These are phyloP conservation scores for Cryptococcus deneoformans DNA, from an alignment of 1,284 basidiomycete genomes.

Conservation along the genomic window DNA sequence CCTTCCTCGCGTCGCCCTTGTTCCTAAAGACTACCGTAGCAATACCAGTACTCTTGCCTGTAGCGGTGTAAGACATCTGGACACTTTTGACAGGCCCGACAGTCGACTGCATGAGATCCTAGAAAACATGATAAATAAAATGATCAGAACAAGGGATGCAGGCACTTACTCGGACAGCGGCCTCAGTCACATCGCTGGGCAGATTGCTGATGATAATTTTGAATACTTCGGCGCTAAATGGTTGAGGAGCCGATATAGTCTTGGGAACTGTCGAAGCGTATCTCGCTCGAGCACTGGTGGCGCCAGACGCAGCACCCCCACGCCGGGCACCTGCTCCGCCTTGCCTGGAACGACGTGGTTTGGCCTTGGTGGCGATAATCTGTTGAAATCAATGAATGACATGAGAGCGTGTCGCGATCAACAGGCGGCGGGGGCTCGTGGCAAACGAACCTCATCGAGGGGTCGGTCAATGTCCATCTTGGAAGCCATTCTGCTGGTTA, in stretches of 20 bases:
- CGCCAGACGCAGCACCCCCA: conserved; percentile 11
- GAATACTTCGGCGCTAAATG: conserved; percentile 56
- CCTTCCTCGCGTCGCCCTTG: conserved; percentile 86
- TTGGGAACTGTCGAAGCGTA: conserved; percentile 36
- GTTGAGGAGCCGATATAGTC: conserved; percentile 45
- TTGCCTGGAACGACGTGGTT: conserved; percentile 47
- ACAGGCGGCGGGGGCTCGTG: conserved; percentile 40
- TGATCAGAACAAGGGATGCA: too few species aligned
- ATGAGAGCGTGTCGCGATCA: background rate
- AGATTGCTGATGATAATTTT: conserved; percentile 98
- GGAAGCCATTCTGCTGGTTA: conserved; percentile 28
- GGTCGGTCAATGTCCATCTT: conserved; percentile 67
- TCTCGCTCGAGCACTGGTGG: conserved; percentile 53
- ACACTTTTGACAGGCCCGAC: conserved; percentile 86
- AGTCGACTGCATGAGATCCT: conserved; percentile 92
- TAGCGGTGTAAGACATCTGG: conserved; percentile 77
- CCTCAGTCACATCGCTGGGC: conserved; percentile 90
- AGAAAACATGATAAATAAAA: background rate
- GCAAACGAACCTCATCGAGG: conserved; percentile 73
- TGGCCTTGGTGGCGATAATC: conserved; percentile 67
- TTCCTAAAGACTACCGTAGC: conserved; percentile 84
- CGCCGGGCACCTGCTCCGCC: conserved; percentile 18
- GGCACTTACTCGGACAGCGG: conserved; percentile 76
- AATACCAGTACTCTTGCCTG: conserved; percentile 84
- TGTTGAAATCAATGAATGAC: conserved; percentile 36